These are phyloP conservation scores for thale cress (Arabidopsis thaliana) DNA, from an alignment of 345 rosid genomes.

Conservation along the genomic window DNA sequence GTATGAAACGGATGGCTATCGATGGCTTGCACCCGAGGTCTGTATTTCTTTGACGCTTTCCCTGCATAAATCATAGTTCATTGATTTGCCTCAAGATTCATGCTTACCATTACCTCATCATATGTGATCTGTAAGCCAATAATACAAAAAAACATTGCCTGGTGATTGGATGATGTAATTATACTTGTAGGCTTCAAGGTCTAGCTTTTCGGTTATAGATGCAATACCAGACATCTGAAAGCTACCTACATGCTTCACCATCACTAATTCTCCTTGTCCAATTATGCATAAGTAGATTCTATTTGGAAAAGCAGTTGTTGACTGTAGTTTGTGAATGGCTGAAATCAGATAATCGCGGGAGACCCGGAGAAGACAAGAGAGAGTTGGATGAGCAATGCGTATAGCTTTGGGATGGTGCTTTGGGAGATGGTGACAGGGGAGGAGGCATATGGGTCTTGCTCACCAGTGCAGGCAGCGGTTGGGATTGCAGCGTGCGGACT, in stretches of 20 bases:
- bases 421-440: conserved; percentile 99
- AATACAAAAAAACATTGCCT: background rate
- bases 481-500: conserved; percentile 97
- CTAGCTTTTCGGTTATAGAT: background rate
- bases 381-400: conserved; percentile 96
- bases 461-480: conserved; percentile 97
- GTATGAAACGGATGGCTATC: conserved; percentile 98
- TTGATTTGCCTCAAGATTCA: background rate
- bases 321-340: conserved; percentile 32
- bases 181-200: background rate
- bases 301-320: conserved; percentile 21
- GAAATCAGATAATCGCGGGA: conserved; percentile 84
- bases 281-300: conserved; percentile 2
- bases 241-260: conserved; percentile 49
- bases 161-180: conserved; percentile 10
- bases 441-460: conserved; percentile 81
- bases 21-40: conserved; percentile 99
- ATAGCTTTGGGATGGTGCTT: conserved; percentile 92
- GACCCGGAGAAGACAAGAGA: conserved; percentile 89
- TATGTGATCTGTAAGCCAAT: background rate
- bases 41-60: conserved; percentile 42
- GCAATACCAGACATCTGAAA: background rate
- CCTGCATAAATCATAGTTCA: conserved; percentile 13
- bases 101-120: background rate
- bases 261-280: background rate